Evolutionary conservation across 352 stramenopile species (phyloP).

Genomic region (Phytophthora tubulina): DNA sequence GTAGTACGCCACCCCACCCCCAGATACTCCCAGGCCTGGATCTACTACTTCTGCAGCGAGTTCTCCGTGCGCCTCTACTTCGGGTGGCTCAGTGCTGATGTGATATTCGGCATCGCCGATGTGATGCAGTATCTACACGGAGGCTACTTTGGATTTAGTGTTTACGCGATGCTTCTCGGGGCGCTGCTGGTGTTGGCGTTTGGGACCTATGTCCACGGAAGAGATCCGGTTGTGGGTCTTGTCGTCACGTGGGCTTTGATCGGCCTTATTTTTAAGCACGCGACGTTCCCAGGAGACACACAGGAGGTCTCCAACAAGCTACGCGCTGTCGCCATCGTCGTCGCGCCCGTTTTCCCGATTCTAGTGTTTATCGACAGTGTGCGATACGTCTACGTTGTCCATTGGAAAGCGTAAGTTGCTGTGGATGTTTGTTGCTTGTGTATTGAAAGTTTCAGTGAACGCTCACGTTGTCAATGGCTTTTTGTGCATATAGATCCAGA

Average conservation of each 20-base stretch:
- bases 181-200: constrained; percentile 57
- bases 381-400: constrained; percentile 56
- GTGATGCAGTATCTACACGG: constrained; percentile 61
- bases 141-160: constrained; percentile 54
- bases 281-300: constrained; percentile 50
- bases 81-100: constrained; percentile 58
- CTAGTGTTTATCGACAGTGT: constrained; percentile 53
- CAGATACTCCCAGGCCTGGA: constrained; percentile 51
- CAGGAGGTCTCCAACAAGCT: constrained; percentile 59
- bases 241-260: constrained; percentile 59
- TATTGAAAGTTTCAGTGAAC: not conserved
- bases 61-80: constrained; percentile 70
- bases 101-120: constrained; percentile 54
- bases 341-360: constrained; percentile 56
- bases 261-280: constrained; percentile 50
- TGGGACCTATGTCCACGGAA: constrained; percentile 56
- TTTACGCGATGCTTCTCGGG: constrained; percentile 56
- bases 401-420: constrained; percentile 58
- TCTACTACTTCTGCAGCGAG: constrained; percentile 69
- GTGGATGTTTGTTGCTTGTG: not conserved
- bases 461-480: constrained; percentile 10
- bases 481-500: constrained; percentile 21
- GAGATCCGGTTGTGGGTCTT: constrained; percentile 59
- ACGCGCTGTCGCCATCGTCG: constrained; percentile 54
- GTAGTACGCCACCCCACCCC: constrained; percentile 59